Base-by-base conservation (phyloP, 192 early-diverging fungal species). In the Coemansia brasiliensis region DNA sequence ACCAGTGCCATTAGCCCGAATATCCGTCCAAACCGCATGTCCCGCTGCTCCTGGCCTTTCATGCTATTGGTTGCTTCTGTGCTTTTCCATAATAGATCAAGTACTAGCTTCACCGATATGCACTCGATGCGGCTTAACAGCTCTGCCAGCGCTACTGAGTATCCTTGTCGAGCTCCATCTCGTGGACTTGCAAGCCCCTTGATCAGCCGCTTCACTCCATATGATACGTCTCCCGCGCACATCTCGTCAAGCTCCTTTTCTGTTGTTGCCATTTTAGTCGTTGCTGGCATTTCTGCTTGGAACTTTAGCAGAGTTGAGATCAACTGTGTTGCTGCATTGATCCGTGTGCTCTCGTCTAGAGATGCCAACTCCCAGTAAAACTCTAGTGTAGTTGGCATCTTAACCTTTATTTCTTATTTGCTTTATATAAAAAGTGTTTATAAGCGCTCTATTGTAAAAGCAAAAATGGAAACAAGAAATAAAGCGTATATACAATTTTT, bases 141-240 rank as follows among this genome's bases (percentile, higher is more conserved):
- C 85, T 98, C 94, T 3, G 92, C 89, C 41, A 99, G 83, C 8
- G 92, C 92, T n/a, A 96, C 79, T 15, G 94, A 85, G 74, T 95
- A 99, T 6, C 97, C 97, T 55, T 97, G 95, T 41, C 97, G 82
- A 12, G 97, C 95, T 16, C 87, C 93, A 44, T 92, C 86, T 37
- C 94, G 84, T 9, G 89, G 84, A 43, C 87, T 90, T 21, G 92
- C 84, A 39, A 99, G 78, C 55, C 97, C 97, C 61, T 90, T 80
- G 50, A 96, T 74, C 41, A 99, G 82, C 55, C 97, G 88, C 67
- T 86, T 87, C 11, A 96, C 63, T 0, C 88, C 91, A 61, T 99
- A 99, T 7, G 88, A 68, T 15, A 97, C 87, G 58, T 95, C 93
- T 39, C 84, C 82, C 13, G 89, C 85, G 65, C 86, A 90, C 37